Evolutionary conservation across 495 filamentous ascomycete species (phyloP).

Genomic region (Durotheca rogersii): DNA sequence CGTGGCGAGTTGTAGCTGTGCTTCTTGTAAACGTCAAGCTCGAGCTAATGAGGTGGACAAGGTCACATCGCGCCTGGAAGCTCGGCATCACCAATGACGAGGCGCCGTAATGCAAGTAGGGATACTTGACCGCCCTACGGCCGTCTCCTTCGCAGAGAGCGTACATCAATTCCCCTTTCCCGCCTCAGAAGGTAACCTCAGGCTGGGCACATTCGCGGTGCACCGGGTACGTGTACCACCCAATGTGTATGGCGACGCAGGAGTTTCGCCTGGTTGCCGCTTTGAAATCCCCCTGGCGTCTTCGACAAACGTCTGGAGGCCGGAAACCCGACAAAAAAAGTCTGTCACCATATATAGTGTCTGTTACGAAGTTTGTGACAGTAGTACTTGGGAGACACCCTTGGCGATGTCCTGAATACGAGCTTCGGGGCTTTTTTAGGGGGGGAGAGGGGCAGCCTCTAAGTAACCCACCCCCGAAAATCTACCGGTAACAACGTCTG

Average conservation of each 20-base stretch:
- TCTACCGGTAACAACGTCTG: constrained; percentile 11
- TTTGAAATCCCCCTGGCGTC: neutral
- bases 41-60: neutral
- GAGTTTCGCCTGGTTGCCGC: neutral
- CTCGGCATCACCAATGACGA: constrained; percentile 12
- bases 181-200: constrained; percentile 5
- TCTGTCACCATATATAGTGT: constrained; percentile 3
- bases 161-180: constrained; percentile 24
- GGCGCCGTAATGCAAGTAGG: constrained; percentile 16
- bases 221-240: constrained; percentile 2
- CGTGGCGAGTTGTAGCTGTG: constrained; percentile 23
- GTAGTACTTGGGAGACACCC: neutral
- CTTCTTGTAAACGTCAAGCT: constrained; percentile 3
- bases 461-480: constrained; percentile 7
- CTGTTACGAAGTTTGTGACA: constrained; percentile 17
- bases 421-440: constrained; percentile 2
- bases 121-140: constrained; percentile 13
- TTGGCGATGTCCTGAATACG: constrained; percentile 24
- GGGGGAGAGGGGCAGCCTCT: neutral
- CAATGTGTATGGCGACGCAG: constrained; percentile 4
- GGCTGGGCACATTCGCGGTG: too few species aligned
- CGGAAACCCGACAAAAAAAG: constrained; percentile 6
- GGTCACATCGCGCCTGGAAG: constrained; percentile 5
- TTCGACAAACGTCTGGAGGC: constrained; percentile 1
- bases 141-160: constrained; percentile 2